phyloP scores from a whole-genome alignment of 345 rosid species.

The Arabidopsis thaliana region DNA sequence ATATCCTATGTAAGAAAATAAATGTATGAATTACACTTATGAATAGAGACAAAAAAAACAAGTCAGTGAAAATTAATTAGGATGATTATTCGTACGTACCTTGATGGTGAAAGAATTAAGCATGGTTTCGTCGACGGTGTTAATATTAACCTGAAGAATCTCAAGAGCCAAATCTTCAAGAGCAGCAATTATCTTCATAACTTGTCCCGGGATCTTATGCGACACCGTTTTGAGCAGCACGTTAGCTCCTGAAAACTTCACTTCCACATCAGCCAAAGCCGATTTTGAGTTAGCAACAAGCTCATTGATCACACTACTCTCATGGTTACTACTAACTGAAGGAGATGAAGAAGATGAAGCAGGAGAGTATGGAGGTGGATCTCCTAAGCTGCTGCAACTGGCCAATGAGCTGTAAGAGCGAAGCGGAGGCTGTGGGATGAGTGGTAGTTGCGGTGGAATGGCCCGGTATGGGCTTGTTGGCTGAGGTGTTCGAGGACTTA shows the following conservation, averaged over 20 bases:
- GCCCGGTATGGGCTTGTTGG: constrained; percentile 70
- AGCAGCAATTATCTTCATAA: constrained; percentile 71
- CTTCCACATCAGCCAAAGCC: constrained; percentile 86
- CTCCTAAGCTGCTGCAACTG: constrained; percentile 47
- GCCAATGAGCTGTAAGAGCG: constrained; percentile 40
- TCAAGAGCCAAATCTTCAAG: constrained; percentile 83
- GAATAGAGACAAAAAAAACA: not conserved
- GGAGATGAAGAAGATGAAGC: constrained; percentile 64
- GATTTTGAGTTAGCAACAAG: constrained; percentile 88
- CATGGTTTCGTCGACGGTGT: constrained; percentile 70
- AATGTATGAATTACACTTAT: not conserved
- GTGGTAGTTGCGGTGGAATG: constrained; percentile 52
- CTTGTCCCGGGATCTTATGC: constrained; percentile 83
- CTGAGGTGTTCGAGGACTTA: constrained; percentile 87
- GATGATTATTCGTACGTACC: constrained; percentile 55
- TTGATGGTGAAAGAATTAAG: constrained; percentile 94
- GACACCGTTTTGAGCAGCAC: constrained; percentile 82
- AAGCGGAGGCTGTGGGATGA: constrained; percentile 54
- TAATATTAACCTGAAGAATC: constrained; percentile 73
- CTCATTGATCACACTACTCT: constrained; percentile 57
- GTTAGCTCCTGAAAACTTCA: constrained; percentile 87
- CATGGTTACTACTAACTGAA: constrained; percentile 48
- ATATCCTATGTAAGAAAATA: constrained; percentile 21
- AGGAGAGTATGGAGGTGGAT: constrained; percentile 51
- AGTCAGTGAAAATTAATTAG: constrained; percentile 6